Base-by-base conservation (phyloP, 164 flowering plant species). In the Vitis rupestris region DNA sequence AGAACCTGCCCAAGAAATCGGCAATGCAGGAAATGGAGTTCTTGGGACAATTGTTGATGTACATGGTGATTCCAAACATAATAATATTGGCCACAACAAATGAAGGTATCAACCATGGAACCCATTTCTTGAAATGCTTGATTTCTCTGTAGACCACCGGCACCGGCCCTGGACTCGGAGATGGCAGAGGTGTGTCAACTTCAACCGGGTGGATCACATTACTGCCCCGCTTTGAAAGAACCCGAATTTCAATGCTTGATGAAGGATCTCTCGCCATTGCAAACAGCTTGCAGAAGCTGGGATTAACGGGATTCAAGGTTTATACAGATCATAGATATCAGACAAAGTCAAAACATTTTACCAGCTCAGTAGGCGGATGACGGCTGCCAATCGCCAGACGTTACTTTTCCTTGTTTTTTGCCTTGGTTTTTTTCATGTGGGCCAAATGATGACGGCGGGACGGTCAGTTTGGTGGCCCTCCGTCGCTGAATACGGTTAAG, bases 31-130 rank as follows among this genome's bases (percentile, higher is more conserved):
- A 76, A 30, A 75, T 76, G 0, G 90, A 82, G 52, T 86, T 82
- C 70, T 83, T 75, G 71, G 90, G 92, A 59, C 92, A 88, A 53
- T 88, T 67, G 52, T 88, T 88, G 53, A 85, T 84, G 47, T 70
- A 86, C 90, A 88, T 86, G 59, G 92, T 82, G 64, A 85, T 80
- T 3, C 81, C n/a, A 27, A 88, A 83, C 77, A 85, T 12, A 4
- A 79, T 72, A 5, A 60, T 50, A 59, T 88, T 85, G 19, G 82
- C 90, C 1, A 81, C 67, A 3, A 86, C 86, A 56, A 88, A 82
- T n/a, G 51, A 31, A 50, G 88, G 88, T 7, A 85, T 76, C 63
- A 86, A 31, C 92, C 92, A 88, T 8, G 87, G 66, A 3, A 78
- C 23, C 88, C 87, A 84, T 66, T 75, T 82, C 83, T 76, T 81